phyloP scores from a whole-genome alignment of 257 asterid species.

The Linaria vulgaris region DNA sequence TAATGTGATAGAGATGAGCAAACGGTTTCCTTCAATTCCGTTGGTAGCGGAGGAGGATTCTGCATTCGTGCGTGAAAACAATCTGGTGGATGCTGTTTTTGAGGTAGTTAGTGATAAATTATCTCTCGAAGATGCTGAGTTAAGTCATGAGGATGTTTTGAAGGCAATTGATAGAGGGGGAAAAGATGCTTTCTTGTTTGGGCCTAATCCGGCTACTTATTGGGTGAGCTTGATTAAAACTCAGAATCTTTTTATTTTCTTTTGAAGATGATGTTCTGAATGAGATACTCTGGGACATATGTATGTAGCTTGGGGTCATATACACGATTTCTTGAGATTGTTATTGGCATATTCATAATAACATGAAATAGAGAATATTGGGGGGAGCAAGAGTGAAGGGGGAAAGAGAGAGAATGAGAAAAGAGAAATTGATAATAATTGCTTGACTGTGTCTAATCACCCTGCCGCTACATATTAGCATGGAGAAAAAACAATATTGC shows the following conservation, averaged over 20 bases:
- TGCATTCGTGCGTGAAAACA: conserved; percentile 65
- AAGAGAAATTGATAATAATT: too few species aligned
- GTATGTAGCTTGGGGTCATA: too few species aligned
- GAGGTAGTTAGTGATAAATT: conserved; percentile 54
- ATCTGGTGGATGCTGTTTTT: conserved; percentile 68
- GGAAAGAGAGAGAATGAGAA: too few species aligned
- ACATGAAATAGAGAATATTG: too few species aligned
- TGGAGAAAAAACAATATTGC: too few species aligned
- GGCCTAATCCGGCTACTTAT: conserved; percentile 71
- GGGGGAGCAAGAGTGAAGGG: too few species aligned
- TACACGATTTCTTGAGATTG: too few species aligned
- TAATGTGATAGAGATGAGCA: conserved; percentile 60
- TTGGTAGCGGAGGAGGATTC: conserved; percentile 98
- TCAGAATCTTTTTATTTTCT: not conserved
- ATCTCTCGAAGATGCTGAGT: conserved; percentile 36
- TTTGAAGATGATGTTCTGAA: too few species aligned
- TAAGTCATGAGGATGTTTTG: conserved; percentile 54
- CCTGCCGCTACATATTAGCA: too few species aligned
- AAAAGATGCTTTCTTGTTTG: conserved; percentile 65
- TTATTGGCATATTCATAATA: too few species aligned
- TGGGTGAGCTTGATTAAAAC: conserved; percentile 61
- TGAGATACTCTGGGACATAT: too few species aligned
- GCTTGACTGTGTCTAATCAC: too few species aligned
- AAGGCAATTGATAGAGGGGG: conserved; percentile 94
- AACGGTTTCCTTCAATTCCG: conserved; percentile 77